Base-by-base conservation (phyloP, 2,329 filamentous ascomycete species). In the Penicillium freii region DNA sequence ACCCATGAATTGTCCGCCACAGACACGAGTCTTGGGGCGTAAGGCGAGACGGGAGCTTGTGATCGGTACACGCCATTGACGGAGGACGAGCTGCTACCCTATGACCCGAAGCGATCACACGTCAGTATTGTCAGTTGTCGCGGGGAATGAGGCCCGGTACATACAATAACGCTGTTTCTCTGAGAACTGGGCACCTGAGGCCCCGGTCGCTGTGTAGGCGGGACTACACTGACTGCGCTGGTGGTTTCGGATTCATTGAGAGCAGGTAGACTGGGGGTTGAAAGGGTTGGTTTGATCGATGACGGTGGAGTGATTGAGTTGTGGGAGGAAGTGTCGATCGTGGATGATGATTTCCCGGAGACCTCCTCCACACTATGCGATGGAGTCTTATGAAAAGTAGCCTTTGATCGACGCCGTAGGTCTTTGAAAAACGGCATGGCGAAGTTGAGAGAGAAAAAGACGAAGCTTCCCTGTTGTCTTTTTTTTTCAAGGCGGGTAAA, bases 1-100 rank as follows among this genome's bases (percentile, higher is more conserved):
- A 95, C 92, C 89, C 91, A 96, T 57, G 90, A 87, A 65, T 89
- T 90, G 63, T 96, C 91, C 10, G 85, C 81, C 39, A 96, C 80
- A 34, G 92, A 96, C 43, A 87, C 78, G 39, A 97, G 84, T 66
- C 86, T 85, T 25, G 93, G 92, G 31, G 91, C 89, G 75, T 90
- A 93, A 43, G 88, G 86, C 53, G 92, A 96, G 19, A 87, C 83
- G 8, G 88, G 84, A 60, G 84, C 76, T 61, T 78, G 82, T 54
- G 77, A 80, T 69, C 82, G 84, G 50, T 73, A 71, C 40, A 62
- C 62, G 43, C 70, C 68, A 66, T 73, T 75, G 45, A 71, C 63
- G 1, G 71, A 71, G 6, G 68, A 67, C 5, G 66, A 61, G 53
- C 68, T 74, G 54, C 69, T 69, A 38, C 72, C 71, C 77, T 79